Evolutionary conservation across 2,329 filamentous ascomycete species (phyloP).

Genomic region (Aspergillus floridensis): DNA sequence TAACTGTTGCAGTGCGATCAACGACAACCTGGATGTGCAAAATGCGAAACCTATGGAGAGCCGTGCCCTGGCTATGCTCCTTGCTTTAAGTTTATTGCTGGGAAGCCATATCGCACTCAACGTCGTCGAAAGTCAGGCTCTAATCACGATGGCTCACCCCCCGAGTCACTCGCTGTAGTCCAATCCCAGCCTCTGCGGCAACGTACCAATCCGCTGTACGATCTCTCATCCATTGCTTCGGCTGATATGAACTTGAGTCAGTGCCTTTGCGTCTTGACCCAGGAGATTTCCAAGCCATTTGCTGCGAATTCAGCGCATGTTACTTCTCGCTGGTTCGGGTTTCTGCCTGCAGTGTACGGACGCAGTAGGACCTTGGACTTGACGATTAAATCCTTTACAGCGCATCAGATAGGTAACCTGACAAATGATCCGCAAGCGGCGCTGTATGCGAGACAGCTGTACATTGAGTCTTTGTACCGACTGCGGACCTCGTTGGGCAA

Average conservation of each 20-base stretch:
- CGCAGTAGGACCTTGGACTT: constrained; percentile 24
- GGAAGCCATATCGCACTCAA: constrained; percentile 27
- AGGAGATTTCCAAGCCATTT: constrained; percentile 24
- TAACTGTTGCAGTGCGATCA: constrained; percentile 33
- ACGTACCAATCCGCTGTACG: neutral
- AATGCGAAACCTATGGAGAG: constrained; percentile 34
- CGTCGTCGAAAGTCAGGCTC: constrained; percentile 8
- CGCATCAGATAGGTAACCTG: constrained; percentile 25
- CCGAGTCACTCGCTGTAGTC: neutral
- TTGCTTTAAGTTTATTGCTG: constrained; percentile 34
- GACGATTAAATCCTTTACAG: constrained; percentile 26
- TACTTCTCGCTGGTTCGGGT: constrained; percentile 23
- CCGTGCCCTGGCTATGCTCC: constrained; percentile 36
- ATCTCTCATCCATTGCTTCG: constrained; percentile 6
- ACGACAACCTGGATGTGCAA: constrained; percentile 29
- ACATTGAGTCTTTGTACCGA: constrained; percentile 24
- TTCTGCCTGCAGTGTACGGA: constrained; percentile 27
- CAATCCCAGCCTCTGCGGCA: constrained; percentile 1
- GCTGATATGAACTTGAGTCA: constrained; percentile 23
- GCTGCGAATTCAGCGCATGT: constrained; percentile 17
- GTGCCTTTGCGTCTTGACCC: constrained; percentile 20
- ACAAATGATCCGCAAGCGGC: constrained; percentile 21
- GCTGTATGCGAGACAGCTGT: constrained; percentile 24
- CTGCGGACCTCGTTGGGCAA: constrained; percentile 23
- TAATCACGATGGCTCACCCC: neutral